Percentiles rank a stretch among this genome's conserved stretches.
Evolutionary conservation across 176 grass and related monocot species (phyloP).

Genomic region (Tillandsia fasciculata): DNA sequence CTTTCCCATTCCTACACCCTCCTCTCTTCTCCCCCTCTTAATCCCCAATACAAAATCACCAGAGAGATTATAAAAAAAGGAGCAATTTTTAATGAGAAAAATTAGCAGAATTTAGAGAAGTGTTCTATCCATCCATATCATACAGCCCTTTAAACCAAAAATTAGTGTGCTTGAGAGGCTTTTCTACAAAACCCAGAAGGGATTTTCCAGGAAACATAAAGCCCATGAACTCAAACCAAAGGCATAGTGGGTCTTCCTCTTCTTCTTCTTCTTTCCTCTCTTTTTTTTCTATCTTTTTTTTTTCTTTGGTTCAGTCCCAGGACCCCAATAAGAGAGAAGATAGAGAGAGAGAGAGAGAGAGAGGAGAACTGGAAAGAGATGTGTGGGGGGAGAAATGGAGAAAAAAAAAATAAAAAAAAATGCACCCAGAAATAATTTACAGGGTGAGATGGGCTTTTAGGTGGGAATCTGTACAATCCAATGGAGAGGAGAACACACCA

Average conservation of each 20-base stretch:
- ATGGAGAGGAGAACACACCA: conserved; percentile 15
- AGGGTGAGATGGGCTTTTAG: conserved; percentile 1
- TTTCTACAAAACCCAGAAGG: not conserved
- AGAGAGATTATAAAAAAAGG: not conserved
- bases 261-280: not conserved
- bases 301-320: not conserved
- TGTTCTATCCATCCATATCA: not conserved
- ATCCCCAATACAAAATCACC: conserved; percentile 11
- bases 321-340: not conserved
- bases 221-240: not conserved
- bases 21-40: conserved; percentile 3
- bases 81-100: not conserved
- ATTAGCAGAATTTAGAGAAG: conserved; percentile 5
- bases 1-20: conserved; percentile 34
- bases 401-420: conserved; percentile 2
- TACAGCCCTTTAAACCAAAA: not conserved
- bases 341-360: not conserved
- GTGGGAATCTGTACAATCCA: conserved; percentile 21
- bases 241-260: not conserved
- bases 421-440: not conserved
- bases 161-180: not conserved
- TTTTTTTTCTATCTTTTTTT: not conserved
- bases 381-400: not conserved
- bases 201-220: not conserved
- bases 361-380: not conserved